Conservation (phyloP, 2,329 filamentous ascomycete genomes). For the Pseudocercospora cruenta region DNA sequence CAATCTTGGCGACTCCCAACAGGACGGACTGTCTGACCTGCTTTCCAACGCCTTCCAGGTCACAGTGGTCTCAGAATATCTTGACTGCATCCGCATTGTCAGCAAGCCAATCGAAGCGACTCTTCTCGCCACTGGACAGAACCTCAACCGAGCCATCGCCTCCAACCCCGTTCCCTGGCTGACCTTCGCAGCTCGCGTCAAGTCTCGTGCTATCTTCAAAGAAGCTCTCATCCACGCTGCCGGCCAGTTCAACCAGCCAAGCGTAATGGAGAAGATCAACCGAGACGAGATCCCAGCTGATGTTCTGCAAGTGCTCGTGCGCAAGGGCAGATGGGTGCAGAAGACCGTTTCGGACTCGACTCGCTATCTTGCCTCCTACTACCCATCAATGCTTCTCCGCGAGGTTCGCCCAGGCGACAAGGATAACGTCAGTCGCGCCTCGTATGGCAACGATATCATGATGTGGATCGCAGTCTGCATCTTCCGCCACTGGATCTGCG, state of each 20-base stretch:
- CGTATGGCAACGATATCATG: constrained; percentile 54
- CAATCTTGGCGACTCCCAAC: constrained; percentile 44
- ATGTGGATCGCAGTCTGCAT: constrained; percentile 55
- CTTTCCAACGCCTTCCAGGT: constrained; percentile 48
- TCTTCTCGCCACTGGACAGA: constrained; percentile 52
- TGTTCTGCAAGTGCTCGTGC: constrained; percentile 36
- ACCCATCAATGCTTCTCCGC: constrained; percentile 36
- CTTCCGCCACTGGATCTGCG: constrained; percentile 53
- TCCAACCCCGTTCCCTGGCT: constrained; percentile 51
- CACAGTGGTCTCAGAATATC: constrained; percentile 51
- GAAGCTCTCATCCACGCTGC: constrained; percentile 51
- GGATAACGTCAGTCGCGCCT: constrained; percentile 44
- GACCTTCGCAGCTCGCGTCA: constrained; percentile 50
- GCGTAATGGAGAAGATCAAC: constrained; percentile 29
- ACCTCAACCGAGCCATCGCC: constrained; percentile 51
- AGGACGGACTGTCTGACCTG: constrained; percentile 43
- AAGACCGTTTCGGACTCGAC: constrained; percentile 34
- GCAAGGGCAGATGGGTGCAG: constrained; percentile 35
- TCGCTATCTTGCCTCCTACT: constrained; percentile 41
- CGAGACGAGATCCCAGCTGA: constrained; percentile 28
- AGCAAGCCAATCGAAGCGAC: constrained; percentile 52
- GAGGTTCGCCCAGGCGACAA: constrained; percentile 35
- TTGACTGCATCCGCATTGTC: constrained; percentile 48
- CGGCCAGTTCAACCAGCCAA: constrained; percentile 44
- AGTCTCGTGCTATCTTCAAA: constrained; percentile 50